phyloP scores from a whole-genome alignment of 2,329 filamentous ascomycete species.

The Aureobasidium zeae region DNA sequence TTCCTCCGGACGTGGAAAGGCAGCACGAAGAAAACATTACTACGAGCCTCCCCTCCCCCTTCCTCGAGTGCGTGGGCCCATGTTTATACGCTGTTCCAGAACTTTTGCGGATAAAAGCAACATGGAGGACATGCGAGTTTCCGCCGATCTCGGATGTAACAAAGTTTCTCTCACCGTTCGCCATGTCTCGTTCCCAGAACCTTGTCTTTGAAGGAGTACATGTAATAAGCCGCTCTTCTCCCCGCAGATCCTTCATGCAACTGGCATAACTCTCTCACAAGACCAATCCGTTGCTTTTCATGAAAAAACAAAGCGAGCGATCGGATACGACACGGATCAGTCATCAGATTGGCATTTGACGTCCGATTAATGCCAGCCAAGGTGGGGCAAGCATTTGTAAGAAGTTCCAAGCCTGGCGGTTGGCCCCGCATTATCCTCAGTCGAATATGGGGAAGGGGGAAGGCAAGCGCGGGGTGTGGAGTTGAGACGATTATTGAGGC shows the following conservation, averaged over 20 bases:
- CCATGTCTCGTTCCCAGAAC: neutral
- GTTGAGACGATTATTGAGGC: neutral
- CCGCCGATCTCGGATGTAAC: neutral
- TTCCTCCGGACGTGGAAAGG: too few relatives aligned
- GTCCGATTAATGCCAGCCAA: neutral
- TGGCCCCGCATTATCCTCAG: neutral
- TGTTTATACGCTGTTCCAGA: too few relatives aligned
- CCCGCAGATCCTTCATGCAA: neutral
- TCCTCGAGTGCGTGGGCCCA: too few relatives aligned
- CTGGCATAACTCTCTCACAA: neutral
- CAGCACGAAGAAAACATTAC: too few relatives aligned
- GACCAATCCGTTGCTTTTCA: neutral
- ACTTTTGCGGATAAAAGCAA: too few relatives aligned
- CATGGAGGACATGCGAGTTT: neutral
- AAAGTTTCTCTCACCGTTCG: neutral
- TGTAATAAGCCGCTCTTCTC: neutral
- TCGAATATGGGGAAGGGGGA: neutral
- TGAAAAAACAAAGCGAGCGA: neutral
- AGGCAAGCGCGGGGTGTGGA: neutral
- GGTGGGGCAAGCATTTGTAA: constrained; percentile 1
- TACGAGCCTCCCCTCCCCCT: too few relatives aligned
- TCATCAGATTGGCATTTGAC: neutral
- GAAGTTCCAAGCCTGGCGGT: neutral
- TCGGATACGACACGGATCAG: too few relatives aligned
- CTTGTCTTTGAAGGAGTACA: neutral